Evolutionary conservation across 768 basidiomycete genomes (phyloP).

Genomic region (Pisolithus orientalis): DNA sequence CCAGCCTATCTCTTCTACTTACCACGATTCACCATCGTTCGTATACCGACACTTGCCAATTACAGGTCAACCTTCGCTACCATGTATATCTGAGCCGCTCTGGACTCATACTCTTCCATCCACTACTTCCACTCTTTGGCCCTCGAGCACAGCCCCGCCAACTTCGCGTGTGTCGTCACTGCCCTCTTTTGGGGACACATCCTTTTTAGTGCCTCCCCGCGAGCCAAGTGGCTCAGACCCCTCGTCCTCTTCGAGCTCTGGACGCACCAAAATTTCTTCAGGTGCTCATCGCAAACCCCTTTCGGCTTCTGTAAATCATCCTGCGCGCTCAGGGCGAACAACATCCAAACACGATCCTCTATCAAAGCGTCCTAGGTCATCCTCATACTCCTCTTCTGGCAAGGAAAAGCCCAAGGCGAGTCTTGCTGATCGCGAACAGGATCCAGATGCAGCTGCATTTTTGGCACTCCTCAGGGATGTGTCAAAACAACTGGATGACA

Average conservation of each 20-base stretch:
- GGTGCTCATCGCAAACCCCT: constrained; percentile 11
- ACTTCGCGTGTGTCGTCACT: constrained; percentile 2
- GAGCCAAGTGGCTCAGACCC: constrained; percentile 3
- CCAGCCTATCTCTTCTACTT: background rate
- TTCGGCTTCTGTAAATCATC: constrained; percentile 13
- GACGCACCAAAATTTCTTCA: constrained; percentile 4
- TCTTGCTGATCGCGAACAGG: constrained; percentile 8
- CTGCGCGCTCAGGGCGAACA: background rate
- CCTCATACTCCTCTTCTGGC: constrained; percentile 8
- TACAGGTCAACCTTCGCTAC: constrained; percentile 13
- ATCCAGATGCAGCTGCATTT: constrained; percentile 19
- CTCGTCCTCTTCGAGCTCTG: background rate
- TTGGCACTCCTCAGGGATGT: constrained; percentile 20
- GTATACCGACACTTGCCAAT: background rate
- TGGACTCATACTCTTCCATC: constrained; percentile 12
- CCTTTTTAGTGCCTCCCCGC: background rate
- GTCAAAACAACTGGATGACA: constrained; percentile 17
- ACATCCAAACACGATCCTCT: background rate
- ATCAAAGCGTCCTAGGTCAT: constrained; percentile 12
- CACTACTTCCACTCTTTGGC: background rate
- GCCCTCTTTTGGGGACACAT: constrained; percentile 4
- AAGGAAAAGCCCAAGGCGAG: background rate
- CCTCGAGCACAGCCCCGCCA: constrained; percentile 5
- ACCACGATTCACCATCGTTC: background rate
- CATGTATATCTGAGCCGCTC: constrained; percentile 4